Conservation (phyloP, 2,329 filamentous ascomycete genomes). For the Pseudofabraea citricarpa region DNA sequence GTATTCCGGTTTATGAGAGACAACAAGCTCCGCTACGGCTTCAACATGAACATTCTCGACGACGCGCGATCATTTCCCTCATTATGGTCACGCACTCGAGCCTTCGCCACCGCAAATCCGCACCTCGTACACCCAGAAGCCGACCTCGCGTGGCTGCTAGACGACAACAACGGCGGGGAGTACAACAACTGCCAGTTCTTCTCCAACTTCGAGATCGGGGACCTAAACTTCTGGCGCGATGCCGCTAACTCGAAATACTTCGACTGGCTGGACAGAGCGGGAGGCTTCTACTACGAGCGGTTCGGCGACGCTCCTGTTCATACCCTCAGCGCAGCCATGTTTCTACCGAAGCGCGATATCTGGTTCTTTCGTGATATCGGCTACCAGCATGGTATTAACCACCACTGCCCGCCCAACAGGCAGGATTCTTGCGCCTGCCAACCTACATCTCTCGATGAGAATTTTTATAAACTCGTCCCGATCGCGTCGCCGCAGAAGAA, state of each 20-base stretch:
- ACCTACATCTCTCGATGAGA: constrained; percentile 37
- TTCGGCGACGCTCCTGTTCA: constrained; percentile 97
- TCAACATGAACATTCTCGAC: constrained; percentile 85
- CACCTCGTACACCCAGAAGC: constrained; percentile 80
- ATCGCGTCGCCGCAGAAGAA: constrained; percentile 42
- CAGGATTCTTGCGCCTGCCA: constrained; percentile 35
- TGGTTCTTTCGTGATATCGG: constrained; percentile 98
- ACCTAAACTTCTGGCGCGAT: constrained; percentile 84
- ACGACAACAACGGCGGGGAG: constrained; percentile 71
- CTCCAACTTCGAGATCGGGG: constrained; percentile 98
- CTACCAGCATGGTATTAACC: constrained; percentile 72
- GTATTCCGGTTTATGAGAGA: constrained; percentile 84
- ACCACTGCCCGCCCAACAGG: constrained; percentile 30
- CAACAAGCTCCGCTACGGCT: constrained; percentile 74
- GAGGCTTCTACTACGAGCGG: constrained; percentile 96
- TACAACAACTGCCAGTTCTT: constrained; percentile 99
- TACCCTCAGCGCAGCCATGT: constrained; percentile 80
- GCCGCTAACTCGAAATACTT: constrained; percentile 87
- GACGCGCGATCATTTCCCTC: constrained; percentile 90
- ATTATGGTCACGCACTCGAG: constrained; percentile 87
- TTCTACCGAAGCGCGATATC: constrained; percentile 84
- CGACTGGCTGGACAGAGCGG: constrained; percentile 76
- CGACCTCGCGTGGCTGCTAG: constrained; percentile 81
- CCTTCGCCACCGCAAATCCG: constrained; percentile 82
- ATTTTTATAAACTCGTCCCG: constrained; percentile 42